Conservation (phyloP, 2,329 filamentous ascomycete species). For the Cladophialophora yegresii region DNA sequence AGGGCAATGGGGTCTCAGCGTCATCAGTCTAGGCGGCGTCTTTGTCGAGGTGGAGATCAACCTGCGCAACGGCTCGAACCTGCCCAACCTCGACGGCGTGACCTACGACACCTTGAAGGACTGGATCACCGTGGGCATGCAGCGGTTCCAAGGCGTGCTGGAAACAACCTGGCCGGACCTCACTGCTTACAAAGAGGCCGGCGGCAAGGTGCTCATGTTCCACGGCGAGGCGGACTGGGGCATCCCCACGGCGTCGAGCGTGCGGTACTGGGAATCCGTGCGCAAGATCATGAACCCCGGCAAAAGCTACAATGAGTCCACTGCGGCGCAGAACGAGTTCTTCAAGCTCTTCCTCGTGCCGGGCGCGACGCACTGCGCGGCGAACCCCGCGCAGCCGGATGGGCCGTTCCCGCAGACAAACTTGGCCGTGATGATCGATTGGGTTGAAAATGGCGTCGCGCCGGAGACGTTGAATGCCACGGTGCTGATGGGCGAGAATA, state of each 20-base stretch:
- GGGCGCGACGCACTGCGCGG: constrained; percentile 56
- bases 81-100: constrained; percentile 50
- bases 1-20: constrained; percentile 39
- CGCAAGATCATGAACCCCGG: constrained; percentile 53
- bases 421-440: constrained; percentile 52
- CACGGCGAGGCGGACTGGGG: constrained; percentile 60
- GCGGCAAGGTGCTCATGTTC: constrained; percentile 61
- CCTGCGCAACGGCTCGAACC: constrained; percentile 38
- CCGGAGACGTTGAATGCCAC: constrained; percentile 51
- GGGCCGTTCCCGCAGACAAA: constrained; percentile 52
- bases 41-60: constrained; percentile 33
- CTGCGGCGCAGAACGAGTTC: constrained; percentile 53
- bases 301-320: constrained; percentile 44
- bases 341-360: constrained; percentile 59
- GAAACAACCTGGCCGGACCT: constrained; percentile 60
- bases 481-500: constrained; percentile 33
- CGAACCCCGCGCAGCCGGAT: constrained; percentile 49
- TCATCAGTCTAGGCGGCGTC: constrained; percentile 41
- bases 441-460: constrained; percentile 54
- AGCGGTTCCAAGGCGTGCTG: constrained; percentile 54
- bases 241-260: constrained; percentile 57
- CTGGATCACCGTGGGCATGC: constrained; percentile 56
- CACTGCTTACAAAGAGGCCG: constrained; percentile 51
- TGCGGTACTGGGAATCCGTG: constrained; percentile 60
- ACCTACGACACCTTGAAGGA: constrained; percentile 60